A percentile compares a stretch with the other conserved stretches of the same genome.
Conservation (phyloP, 495 filamentous ascomycete genomes). For the Hypomontagnella monticulosa region DNA sequence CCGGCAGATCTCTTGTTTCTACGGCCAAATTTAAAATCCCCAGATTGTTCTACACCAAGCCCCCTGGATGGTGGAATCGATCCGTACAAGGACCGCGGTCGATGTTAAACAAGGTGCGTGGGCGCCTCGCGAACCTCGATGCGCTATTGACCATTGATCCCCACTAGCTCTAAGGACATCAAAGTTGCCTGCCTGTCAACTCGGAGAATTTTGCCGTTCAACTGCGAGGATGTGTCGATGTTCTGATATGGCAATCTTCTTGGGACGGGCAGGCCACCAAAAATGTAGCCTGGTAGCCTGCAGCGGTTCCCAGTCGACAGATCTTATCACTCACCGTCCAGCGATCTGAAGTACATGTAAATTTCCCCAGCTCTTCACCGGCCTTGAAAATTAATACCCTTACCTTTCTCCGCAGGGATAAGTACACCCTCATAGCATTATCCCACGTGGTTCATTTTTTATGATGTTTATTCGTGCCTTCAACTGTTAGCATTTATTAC, state of each 20-base stretch:
- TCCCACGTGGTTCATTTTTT: constrained; percentile 26
- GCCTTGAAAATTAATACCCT: constrained; percentile 16
- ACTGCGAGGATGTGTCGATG: constrained; percentile 36
- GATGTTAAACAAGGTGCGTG: constrained; percentile 36
- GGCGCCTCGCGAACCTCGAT: constrained; percentile 30
- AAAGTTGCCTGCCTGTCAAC: constrained; percentile 36
- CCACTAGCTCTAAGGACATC: constrained; percentile 38
- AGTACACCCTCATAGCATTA: constrained; percentile 20
- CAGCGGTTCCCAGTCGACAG: constrained; percentile 43
- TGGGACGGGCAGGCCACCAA: constrained; percentile 26
- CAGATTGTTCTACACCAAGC: constrained; percentile 34
- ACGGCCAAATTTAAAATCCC: constrained; percentile 35
- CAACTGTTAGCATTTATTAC: not conserved
- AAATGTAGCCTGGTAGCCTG: constrained; percentile 19
- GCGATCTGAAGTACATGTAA: constrained; percentile 20
- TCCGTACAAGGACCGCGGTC: constrained; percentile 32
- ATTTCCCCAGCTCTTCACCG: constrained; percentile 22
- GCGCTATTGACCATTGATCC: constrained; percentile 38
- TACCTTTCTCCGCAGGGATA: constrained; percentile 37
- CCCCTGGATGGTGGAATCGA: constrained; percentile 34
- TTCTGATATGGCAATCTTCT: constrained; percentile 34
- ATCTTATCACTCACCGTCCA: constrained; percentile 35
- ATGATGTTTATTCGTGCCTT: not conserved
- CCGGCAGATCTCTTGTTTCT: constrained; percentile 47
- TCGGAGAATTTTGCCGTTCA: constrained; percentile 46